These are phyloP conservation scores for Daucus carota DNA, from an alignment of 129 eudicot genomes.

Conservation along the genomic window DH1_v3.0 NC_030383.2:57334501-57335000, in stretches of 20 bases:
- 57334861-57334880: slow-evolving; percentile 36
- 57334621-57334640: too few species aligned
- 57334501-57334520: too few species aligned
- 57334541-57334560: too few species aligned
- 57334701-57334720: slow-evolving; percentile 6
- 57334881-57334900: slow-evolving; percentile 31
- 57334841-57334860: slow-evolving; percentile 41
- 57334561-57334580: too few species aligned
- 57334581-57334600: too few species aligned
- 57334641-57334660: too few species aligned
- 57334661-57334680: background rate
- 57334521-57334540: too few species aligned
- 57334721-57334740: slow-evolving; percentile 42
- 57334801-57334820: slow-evolving; percentile 36
- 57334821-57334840: slow-evolving; percentile 51
- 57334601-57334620: too few species aligned
- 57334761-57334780: slow-evolving; percentile 14
- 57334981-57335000: slow-evolving; percentile 30
- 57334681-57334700: background rate
- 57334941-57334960: slow-evolving; percentile 43
- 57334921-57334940: slow-evolving; percentile 39
- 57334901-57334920: slow-evolving; percentile 49
- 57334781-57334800: slow-evolving; percentile 35
- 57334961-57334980: slow-evolving; percentile 43
- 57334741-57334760: slow-evolving; percentile 24